A percentile compares a stretch with the other conserved stretches of the same genome.
Evolutionary conservation across 1,284 basidiomycete genomes (phyloP).

Genomic region (Cryptococcus deneoformans): DNA sequence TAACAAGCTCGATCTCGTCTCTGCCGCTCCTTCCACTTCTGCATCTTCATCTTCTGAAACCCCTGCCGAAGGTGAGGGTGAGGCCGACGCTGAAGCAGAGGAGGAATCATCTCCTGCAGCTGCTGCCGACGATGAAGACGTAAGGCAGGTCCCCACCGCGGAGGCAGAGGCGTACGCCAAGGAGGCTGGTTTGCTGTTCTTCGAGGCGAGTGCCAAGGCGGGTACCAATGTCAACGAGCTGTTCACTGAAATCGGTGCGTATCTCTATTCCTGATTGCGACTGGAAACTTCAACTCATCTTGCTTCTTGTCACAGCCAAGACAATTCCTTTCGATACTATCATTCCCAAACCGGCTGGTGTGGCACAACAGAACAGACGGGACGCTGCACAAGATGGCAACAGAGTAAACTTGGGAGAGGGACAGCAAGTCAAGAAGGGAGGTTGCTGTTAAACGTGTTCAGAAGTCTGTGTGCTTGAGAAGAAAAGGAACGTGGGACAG

Average conservation of each 20-base stretch:
- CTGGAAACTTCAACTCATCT: not conserved
- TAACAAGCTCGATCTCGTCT: conserved; percentile 92
- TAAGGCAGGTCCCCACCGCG: conserved; percentile 84
- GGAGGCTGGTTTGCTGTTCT: conserved; percentile 90
- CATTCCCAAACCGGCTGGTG: conserved; percentile 65
- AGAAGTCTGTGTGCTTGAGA: not conserved
- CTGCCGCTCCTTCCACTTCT: conserved; percentile 57
- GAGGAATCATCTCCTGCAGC: conserved; percentile 44
- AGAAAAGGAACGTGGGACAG: no score
- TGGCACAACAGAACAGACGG: conserved; percentile 22
- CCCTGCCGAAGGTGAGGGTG: conserved; percentile 67
- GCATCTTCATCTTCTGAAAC: conserved; percentile 48
- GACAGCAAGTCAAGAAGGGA: conserved; percentile 43
- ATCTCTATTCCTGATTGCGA: conserved; percentile 5
- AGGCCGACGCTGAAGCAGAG: conserved; percentile 56
- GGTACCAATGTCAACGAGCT: conserved; percentile 95
- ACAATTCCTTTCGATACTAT: conserved; percentile 96
- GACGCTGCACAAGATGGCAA: conserved; percentile 58
- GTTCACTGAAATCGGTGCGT: conserved; percentile 94
- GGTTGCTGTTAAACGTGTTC: conserved; percentile 36
- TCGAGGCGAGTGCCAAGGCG: conserved; percentile 98
- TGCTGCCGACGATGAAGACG: conserved; percentile 53
- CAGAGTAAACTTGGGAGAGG: conserved; percentile 72
- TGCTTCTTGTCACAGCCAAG: conserved; percentile 62
- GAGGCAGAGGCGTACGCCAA: conserved; percentile 96